These are phyloP conservation scores for Sequoiadendron giganteum DNA, from an alignment of 75 land plant genomes.

Conservation along the genomic window DNA sequence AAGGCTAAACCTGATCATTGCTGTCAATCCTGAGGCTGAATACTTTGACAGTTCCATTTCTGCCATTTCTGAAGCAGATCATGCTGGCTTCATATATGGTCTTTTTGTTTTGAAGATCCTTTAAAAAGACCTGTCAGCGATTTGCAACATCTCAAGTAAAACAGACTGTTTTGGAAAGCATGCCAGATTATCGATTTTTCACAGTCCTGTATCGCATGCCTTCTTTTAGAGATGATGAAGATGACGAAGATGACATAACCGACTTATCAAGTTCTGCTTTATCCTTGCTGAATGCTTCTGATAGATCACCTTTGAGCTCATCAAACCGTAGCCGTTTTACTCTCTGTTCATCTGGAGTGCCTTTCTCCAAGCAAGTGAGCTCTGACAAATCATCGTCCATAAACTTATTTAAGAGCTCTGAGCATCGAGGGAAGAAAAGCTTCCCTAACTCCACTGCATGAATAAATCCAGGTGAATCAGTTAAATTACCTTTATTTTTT, in stretches of 20 bases:
- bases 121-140: not conserved
- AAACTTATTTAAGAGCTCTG: constrained; percentile 66
- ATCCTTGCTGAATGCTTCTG: constrained; percentile 64
- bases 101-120: not conserved
- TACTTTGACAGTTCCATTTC: not conserved
- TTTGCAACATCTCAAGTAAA: not conserved
- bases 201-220: not conserved
- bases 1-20: not conserved
- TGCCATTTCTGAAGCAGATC: not conserved
- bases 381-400: constrained; percentile 65
- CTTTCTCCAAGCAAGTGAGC: constrained; percentile 38
- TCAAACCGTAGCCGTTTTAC: constrained; percentile 44
- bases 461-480: not conserved
- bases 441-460: constrained; percentile 72
- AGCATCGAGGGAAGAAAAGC: constrained; percentile 69
- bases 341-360: constrained; percentile 47
- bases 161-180: not conserved
- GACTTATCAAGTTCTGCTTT: constrained; percentile 29
- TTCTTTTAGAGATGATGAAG: constrained; percentile 28
- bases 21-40: not conserved
- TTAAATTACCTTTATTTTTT: not conserved
- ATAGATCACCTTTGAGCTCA: constrained; percentile 54
- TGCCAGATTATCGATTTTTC: not conserved
- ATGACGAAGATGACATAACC: constrained; percentile 42
- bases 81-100: not conserved